Evolutionary conservation across 352 stramenopile species (phyloP).

Genomic region (Pythium aristosporum): DNA sequence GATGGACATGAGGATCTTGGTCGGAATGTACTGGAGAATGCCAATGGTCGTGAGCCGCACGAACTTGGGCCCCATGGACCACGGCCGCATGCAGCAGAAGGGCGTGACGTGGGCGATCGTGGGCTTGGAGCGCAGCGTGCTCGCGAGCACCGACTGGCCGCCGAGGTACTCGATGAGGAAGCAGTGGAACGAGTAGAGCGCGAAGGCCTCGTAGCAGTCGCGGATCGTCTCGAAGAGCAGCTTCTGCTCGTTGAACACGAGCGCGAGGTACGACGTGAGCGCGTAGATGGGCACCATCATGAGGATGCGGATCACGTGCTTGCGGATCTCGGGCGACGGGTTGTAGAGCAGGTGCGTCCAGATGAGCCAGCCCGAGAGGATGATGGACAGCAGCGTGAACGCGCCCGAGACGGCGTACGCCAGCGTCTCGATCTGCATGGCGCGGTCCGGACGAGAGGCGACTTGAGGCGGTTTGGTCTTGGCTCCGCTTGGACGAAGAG

Average conservation of each 20-base stretch:
- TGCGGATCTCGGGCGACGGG: constrained; percentile 75
- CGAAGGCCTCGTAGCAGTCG: constrained; percentile 93
- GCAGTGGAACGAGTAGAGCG: constrained; percentile 93
- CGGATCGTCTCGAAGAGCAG: constrained; percentile 89
- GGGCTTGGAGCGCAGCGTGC: constrained; percentile 83
- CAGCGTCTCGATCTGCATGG: constrained; percentile 86
- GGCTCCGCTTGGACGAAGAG: not conserved
- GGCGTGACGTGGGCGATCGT: constrained; percentile 78
- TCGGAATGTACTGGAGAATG: constrained; percentile 92
- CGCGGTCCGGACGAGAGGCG: not conserved
- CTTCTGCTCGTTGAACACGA: constrained; percentile 89
- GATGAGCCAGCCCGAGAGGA: constrained; percentile 85
- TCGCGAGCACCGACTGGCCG: constrained; percentile 76
- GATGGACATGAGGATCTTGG: constrained; percentile 87
- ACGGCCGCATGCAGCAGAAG: constrained; percentile 88
- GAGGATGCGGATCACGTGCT: constrained; percentile 92
- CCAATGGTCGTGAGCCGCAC: constrained; percentile 90
- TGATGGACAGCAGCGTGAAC: constrained; percentile 84
- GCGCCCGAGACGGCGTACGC: constrained; percentile 85
- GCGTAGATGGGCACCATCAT: constrained; percentile 95
- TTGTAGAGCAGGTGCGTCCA: constrained; percentile 89
- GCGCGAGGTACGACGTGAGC: constrained; percentile 88
- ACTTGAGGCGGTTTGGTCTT: not conserved
- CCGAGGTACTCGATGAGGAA: constrained; percentile 91
- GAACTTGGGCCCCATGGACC: constrained; percentile 93